A percentile compares a stretch with the other conserved stretches of the same genome.
These are phyloP conservation scores for Juglanconis sp. DNA, from an alignment of 2,329 filamentous ascomycete species.

Conservation along the genomic window DNA sequence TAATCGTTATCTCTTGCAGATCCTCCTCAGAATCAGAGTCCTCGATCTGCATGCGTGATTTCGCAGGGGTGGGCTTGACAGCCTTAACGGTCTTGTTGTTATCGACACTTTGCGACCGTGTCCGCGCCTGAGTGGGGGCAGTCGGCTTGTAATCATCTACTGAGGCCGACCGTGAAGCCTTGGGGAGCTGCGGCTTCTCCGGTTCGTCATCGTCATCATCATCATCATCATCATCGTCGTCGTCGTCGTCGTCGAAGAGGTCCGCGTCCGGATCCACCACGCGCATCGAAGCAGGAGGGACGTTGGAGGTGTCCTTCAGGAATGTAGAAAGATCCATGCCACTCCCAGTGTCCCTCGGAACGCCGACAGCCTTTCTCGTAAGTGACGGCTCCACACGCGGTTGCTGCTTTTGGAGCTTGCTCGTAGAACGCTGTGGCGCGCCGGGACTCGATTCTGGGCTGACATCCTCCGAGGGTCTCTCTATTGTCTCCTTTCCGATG, in stretches of 20 bases:
- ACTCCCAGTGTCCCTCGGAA: constrained; percentile 25
- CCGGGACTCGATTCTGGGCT: constrained; percentile 2
- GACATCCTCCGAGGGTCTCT: constrained; percentile 40
- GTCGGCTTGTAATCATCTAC: constrained; percentile 40
- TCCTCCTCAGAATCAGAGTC: constrained; percentile 63
- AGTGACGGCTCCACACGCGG: constrained; percentile 48
- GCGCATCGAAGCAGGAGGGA: constrained; percentile 56
- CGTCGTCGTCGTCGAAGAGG: constrained; percentile 31
- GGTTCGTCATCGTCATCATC: too few relatives aligned
- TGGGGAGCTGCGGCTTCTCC: constrained; percentile 29
- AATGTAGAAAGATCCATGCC: constrained; percentile 42
- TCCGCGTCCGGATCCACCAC: constrained; percentile 54
- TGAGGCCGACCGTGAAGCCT: constrained; percentile 33
- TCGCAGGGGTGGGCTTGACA: constrained; percentile 51
- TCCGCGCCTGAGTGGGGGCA: constrained; percentile 41
- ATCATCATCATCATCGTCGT: constrained; percentile 31
- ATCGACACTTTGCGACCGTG: constrained; percentile 38
- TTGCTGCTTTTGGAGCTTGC: constrained; percentile 70
- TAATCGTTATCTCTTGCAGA: constrained; percentile 33
- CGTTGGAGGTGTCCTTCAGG: constrained; percentile 46
- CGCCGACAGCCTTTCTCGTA: constrained; percentile 36
- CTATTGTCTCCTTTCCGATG: constrained; percentile 38
- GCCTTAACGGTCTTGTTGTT: constrained; percentile 34
- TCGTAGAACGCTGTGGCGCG: constrained; percentile 53
- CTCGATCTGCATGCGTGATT: constrained; percentile 64